A percentile compares a stretch with the other conserved stretches of the same genome.
Conservation (phyloP, 2,329 filamentous ascomycete genomes). For the Talaromyces marneffei region DNA sequence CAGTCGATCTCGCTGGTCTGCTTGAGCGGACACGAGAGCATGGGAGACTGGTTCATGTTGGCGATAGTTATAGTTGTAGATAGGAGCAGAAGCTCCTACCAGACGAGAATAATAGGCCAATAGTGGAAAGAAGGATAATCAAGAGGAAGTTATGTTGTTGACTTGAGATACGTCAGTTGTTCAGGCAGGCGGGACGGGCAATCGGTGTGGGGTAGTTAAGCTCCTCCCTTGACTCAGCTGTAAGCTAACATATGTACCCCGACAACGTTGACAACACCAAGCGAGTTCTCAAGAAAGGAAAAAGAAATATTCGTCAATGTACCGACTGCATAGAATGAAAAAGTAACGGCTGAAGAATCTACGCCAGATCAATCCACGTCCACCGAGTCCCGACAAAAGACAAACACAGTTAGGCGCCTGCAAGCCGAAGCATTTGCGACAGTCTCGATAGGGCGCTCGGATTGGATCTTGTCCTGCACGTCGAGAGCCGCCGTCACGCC, state of each 20-base stretch:
- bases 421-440: slow-evolving; percentile 7
- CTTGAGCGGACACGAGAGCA: slow-evolving; percentile 90
- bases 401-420: slow-evolving; percentile 9
- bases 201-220: slow-evolving; percentile 9
- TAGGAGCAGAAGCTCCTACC: slow-evolving; percentile 36
- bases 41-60: slow-evolving; percentile 77
- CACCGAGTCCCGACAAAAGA: no score
- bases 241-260: background rate
- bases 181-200: background rate
- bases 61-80: slow-evolving; percentile 17
- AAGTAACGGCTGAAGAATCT: background rate
- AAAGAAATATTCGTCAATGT: background rate
- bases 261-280: no score
- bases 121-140: background rate
- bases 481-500: slow-evolving; percentile 15
- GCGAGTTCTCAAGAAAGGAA: background rate
- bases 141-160: background rate
- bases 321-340: background rate
- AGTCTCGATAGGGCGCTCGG: slow-evolving; percentile 7
- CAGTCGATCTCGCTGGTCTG: slow-evolving; percentile 98
- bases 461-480: slow-evolving; percentile 14
- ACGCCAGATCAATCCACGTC: background rate
- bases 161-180: slow-evolving; percentile 6
- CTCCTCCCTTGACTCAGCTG: background rate
- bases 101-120: background rate